Percentiles rank a stretch among this genome's conserved stretches.
phyloP scores from a whole-genome alignment of 1,284 basidiomycete genomes.

The Rhodotorula sp. region DNA sequence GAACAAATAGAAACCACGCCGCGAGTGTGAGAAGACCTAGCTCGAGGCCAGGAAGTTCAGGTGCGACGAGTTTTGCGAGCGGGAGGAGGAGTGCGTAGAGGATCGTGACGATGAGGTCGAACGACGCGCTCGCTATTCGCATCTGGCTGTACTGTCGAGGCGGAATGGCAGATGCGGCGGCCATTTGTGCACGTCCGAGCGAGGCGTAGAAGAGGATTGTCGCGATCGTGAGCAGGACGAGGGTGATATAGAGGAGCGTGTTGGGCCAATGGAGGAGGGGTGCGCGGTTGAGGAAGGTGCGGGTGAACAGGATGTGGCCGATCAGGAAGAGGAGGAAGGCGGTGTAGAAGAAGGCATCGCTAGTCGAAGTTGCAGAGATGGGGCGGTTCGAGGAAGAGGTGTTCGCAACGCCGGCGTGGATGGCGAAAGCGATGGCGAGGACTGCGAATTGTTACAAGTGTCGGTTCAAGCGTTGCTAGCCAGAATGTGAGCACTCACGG shows the following conservation, averaged over 20 bases:
- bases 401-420: constrained; percentile 15
- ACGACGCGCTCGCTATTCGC: constrained; percentile 5
- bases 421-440: constrained; percentile 14
- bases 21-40: constrained; percentile 8
- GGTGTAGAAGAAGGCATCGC: constrained; percentile 13
- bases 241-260: constrained; percentile 7
- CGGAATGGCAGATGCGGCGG: not conserved
- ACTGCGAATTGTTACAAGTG: not conserved
- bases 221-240: constrained; percentile 5
- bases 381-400: not conserved
- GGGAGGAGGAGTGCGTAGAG: constrained; percentile 12
- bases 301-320: constrained; percentile 5
- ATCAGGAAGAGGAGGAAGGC: constrained; percentile 2
- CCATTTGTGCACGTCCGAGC: not conserved
- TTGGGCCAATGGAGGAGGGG: constrained; percentile 5
- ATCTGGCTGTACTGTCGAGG: constrained; percentile 1
- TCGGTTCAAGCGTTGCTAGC: too few relatives aligned
- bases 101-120: not conserved
- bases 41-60: constrained; percentile 3
- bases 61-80: constrained; percentile 9
- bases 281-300: constrained; percentile 4
- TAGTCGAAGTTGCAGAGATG: not conserved
- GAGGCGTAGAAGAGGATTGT: constrained; percentile 15
- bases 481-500: not conserved
- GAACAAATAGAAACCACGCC: constrained; percentile 10